Base-by-base conservation (phyloP, 495 filamentous ascomycete species). In the Tuber magnatum region DNA sequence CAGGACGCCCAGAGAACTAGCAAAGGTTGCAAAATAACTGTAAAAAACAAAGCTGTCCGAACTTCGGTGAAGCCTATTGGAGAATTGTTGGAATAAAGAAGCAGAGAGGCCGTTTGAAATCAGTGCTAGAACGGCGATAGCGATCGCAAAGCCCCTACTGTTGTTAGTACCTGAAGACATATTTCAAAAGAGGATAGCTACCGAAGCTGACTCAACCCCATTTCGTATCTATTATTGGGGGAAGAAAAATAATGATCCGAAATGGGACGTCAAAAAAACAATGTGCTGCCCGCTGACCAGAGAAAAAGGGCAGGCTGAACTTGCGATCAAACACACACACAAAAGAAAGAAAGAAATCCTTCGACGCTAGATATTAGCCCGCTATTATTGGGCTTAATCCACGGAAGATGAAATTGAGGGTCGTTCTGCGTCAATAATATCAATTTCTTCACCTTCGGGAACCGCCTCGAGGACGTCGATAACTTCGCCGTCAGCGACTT, bases 21-120 rank as follows among this genome's bases (percentile, higher is more conserved):
- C 72, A 10, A 78, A 70, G 72, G 56, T 48, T 44, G 76, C 39
- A 70, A 79, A 79, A 74, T 79, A 75, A 43, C 72, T 75, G 61
- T 79, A 78, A 40, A 75, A 70, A 43, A 68, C 42, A 61, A 75
- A 72, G 43, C 69, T 51, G 72, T 78, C 51, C 43, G 69, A 71
- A 32, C 28, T 44, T 78, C 43, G 76, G 44, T 78, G 46, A 41
- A 72, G 68, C 28, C 74, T 72, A 28, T 68, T 74, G 22, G 75
- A 77, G 56, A 78, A 68, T 77, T 78, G 76, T 44, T 78, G 69
- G 56, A 78, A 78, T 77, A 78, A 76, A 65, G 51, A 71, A 74
- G 71, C 76, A 28, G 73, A 77, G 48, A 78, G 75, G 28, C 72
- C 72, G 65, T 79, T 79, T 43, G 76, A 78, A 70, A 79, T 41